A percentile compares a stretch with the other conserved stretches of the same genome.
Evolutionary conservation across 495 filamentous ascomycete genomes (phyloP).

Genomic region (Penicillium desertorum): DNA sequence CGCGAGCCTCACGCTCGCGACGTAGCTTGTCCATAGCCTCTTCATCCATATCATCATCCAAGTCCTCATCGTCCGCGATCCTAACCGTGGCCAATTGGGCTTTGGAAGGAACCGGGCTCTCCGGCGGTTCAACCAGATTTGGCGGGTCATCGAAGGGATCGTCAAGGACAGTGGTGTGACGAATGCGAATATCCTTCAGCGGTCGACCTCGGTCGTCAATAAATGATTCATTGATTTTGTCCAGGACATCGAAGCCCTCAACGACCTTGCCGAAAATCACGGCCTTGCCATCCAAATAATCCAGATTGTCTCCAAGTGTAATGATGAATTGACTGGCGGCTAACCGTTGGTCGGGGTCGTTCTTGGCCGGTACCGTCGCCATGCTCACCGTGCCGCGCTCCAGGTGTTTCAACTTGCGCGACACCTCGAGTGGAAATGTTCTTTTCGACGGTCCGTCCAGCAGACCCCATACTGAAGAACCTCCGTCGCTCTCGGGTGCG

Average conservation of each 20-base stretch:
- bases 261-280: constrained; percentile 94
- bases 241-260: constrained; percentile 86
- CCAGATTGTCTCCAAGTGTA: constrained; percentile 81
- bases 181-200: constrained; percentile 87
- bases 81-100: constrained; percentile 88
- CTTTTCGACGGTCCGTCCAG: constrained; percentile 69
- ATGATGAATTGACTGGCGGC: constrained; percentile 89
- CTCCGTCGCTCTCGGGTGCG: constrained; percentile 80
- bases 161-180: constrained; percentile 85
- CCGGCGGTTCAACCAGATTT: constrained; percentile 69
- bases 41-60: constrained; percentile 74
- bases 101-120: constrained; percentile 77
- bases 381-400: constrained; percentile 91
- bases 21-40: constrained; percentile 75
- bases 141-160: constrained; percentile 82
- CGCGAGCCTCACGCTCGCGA: constrained; percentile 86
- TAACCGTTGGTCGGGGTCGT: constrained; percentile 76
- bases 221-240: constrained; percentile 89
- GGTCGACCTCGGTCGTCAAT: constrained; percentile 81
- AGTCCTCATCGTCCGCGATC: constrained; percentile 83
- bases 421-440: constrained; percentile 79
- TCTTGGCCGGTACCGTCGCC: constrained; percentile 75
- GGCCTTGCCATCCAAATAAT: constrained; percentile 85
- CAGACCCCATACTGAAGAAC: constrained; percentile 86
- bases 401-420: constrained; percentile 79